Conservation (phyloP, 345 rosid species). For the Hibiscus tridactylites region DNA sequence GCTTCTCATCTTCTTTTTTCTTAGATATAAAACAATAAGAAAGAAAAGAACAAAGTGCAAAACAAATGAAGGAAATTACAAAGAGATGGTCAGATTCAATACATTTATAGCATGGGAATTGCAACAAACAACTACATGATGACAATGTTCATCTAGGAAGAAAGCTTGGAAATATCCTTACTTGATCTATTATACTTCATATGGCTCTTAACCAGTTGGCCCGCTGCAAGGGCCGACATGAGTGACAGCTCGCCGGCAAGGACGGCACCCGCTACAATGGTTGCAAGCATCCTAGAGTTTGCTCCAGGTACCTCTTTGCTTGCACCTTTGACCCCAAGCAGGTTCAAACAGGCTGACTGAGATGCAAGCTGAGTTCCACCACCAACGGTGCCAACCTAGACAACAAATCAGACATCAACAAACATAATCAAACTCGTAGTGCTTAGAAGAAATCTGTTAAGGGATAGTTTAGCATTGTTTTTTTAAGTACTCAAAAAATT, state of each 20-base stretch:
- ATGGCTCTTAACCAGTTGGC: slow-evolving; percentile 65
- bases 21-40: background rate
- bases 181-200: slow-evolving; percentile 67
- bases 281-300: slow-evolving; percentile 48
- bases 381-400: slow-evolving; percentile 67
- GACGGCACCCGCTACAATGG: slow-evolving; percentile 55
- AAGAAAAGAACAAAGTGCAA: background rate
- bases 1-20: background rate
- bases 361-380: slow-evolving; percentile 80
- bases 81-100: background rate
- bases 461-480: no score
- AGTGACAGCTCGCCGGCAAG: slow-evolving; percentile 67
- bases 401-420: background rate
- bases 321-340: slow-evolving; percentile 69
- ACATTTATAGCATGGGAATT: background rate
- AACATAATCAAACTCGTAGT: background rate
- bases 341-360: slow-evolving; percentile 64
- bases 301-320: slow-evolving; percentile 45
- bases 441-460: no score
- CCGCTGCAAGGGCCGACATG: slow-evolving; percentile 67
- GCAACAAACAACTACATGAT: background rate
- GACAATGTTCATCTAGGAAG: background rate
- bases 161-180: slow-evolving; percentile 34
- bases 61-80: background rate
- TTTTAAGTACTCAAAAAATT: no score